A percentile compares a stretch with the other conserved stretches of the same genome.
Conservation (phyloP, 495 filamentous ascomycete genomes). For the Penicillium nucicola region DNA sequence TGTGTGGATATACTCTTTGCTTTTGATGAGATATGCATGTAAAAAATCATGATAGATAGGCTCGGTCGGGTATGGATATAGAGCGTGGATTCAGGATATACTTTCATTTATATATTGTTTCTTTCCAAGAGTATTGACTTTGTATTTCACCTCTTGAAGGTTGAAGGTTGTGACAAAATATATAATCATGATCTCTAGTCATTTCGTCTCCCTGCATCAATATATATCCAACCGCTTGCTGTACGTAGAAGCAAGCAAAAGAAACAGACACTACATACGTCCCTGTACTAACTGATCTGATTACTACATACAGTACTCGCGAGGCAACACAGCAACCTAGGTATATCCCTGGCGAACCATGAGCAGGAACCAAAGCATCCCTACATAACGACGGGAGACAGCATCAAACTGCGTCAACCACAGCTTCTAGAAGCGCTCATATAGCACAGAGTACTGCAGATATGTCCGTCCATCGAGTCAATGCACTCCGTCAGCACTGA, state of each 20-base stretch:
- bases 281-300: too few species aligned
- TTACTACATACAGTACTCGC: too few species aligned
- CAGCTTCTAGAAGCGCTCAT: conserved; percentile 6
- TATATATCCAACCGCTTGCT: background rate
- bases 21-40: conserved; percentile 11
- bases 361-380: conserved; percentile 6
- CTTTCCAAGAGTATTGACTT: too few species aligned
- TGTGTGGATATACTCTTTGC: background rate
- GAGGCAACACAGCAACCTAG: too few species aligned
- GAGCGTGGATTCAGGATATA: background rate
- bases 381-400: conserved; percentile 8
- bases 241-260: background rate
- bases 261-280: too few species aligned
- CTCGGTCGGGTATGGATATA: conserved; percentile 4
- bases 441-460: conserved; percentile 12
- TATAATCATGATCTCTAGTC: too few species aligned
- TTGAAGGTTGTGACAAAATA: too few species aligned
- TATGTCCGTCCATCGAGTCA: background rate
- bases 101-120: background rate
- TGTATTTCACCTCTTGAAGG: too few species aligned
- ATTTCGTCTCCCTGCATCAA: too few species aligned
- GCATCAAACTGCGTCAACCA: conserved; percentile 5
- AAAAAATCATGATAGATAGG: conserved; percentile 6
- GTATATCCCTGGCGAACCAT: background rate
- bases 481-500: conserved; percentile 15